These are phyloP conservation scores for Mycena galericulata DNA, from an alignment of 768 basidiomycete species.

Conservation along the genomic window DNA sequence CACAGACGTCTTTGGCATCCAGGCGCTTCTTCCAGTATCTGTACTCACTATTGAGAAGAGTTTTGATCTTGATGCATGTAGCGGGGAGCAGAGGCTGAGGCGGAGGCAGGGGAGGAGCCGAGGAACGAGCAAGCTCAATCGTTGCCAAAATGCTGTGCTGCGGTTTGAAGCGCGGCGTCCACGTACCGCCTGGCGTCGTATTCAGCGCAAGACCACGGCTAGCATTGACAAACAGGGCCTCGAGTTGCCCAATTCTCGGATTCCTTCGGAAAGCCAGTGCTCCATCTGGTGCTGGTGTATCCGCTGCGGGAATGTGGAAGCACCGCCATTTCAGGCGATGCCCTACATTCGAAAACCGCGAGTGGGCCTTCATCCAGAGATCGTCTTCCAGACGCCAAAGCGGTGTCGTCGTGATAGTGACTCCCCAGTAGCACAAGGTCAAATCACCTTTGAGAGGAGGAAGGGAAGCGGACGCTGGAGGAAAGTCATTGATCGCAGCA, in stretches of 20 bases:
- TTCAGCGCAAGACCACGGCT: neutral
- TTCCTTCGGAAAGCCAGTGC: neutral
- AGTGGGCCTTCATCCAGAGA: neutral
- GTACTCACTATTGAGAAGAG: neutral
- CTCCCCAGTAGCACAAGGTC: neutral
- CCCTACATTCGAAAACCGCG: neutral
- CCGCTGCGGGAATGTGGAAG: neutral
- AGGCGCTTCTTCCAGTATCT: neutral
- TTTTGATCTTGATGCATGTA: too few relatives aligned
- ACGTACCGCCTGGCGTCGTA: neutral
- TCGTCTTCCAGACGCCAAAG: neutral
- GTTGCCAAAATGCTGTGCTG: neutral
- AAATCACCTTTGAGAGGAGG: neutral
- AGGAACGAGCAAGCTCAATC: neutral
- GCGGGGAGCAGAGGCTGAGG: neutral
- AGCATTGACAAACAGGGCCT: neutral
- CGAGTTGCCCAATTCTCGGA: neutral
- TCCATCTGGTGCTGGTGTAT: neutral
- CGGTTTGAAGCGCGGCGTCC: neutral
- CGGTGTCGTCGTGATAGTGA: neutral
- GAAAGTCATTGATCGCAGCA: neutral
- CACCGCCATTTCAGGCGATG: neutral
- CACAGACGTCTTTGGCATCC: neutral
- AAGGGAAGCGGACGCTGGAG: too few relatives aligned
- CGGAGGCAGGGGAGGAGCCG: too few relatives aligned